A percentile compares a stretch with the other conserved stretches of the same genome.
Conservation (phyloP, 148 eudicot genomes). For the Rhododendron mucronatum region DNA sequence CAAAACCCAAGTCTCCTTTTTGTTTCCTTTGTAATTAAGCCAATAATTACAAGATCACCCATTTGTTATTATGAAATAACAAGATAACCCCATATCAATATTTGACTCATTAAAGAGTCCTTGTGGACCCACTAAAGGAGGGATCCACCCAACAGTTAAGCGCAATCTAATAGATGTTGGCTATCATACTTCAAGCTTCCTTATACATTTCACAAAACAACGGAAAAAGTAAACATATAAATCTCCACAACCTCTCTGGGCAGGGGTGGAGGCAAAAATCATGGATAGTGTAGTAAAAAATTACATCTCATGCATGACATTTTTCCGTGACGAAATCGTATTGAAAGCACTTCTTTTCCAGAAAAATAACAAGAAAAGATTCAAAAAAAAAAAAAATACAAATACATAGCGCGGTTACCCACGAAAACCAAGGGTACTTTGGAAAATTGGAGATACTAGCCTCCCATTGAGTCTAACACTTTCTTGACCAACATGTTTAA, state of each 20-base stretch:
- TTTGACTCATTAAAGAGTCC: too few relatives aligned
- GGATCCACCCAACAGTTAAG: too few relatives aligned
- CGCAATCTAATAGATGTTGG: background rate
- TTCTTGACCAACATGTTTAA: conserved; percentile 6
- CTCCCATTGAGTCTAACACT: background rate
- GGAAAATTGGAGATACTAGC: background rate
- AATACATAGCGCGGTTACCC: background rate
- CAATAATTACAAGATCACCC: too few relatives aligned
- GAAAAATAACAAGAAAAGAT: background rate
- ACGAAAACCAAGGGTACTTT: background rate
- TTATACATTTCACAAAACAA: background rate
- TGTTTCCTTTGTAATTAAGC: too few relatives aligned
- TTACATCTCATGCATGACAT: background rate
- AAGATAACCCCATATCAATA: too few relatives aligned
- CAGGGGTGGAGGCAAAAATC: too few relatives aligned
- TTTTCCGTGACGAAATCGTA: too few relatives aligned
- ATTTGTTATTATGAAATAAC: too few relatives aligned
- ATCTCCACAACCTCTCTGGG: background rate
- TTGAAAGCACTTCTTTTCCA: background rate
- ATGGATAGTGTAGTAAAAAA: too few relatives aligned
- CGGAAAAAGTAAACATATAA: background rate
- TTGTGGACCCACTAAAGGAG: too few relatives aligned
- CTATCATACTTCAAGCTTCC: background rate
- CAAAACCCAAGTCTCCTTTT: too few relatives aligned
- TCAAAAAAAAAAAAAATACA: background rate